Percentiles rank a stretch among this genome's conserved stretches.
Conservation (phyloP, 306 rosid species). For the Pyrus betulifolia region DNA sequence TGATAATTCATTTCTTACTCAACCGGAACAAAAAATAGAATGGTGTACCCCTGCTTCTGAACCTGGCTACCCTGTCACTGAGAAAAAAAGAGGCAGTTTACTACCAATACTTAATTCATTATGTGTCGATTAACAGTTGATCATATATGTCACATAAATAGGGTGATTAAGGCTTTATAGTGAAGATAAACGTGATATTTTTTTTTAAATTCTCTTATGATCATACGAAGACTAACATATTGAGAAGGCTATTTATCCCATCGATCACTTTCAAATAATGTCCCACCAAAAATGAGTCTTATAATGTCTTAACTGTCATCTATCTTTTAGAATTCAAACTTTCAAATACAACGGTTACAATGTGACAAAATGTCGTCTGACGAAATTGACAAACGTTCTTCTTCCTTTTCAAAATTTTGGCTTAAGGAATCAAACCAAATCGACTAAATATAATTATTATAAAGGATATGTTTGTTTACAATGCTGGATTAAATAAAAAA, state of each 20-base stretch:
- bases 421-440: background rate
- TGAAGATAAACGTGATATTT: no score
- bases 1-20: no score
- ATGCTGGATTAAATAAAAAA: background rate
- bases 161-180: no score
- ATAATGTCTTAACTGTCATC: background rate
- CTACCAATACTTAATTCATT: no score
- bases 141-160: no score
- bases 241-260: background rate
- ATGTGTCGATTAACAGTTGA: no score
- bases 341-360: conserved; percentile 26
- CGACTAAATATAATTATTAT: background rate
- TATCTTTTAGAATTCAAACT: conserved; percentile 8
- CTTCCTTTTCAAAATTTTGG: background rate
- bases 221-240: background rate
- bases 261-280: background rate
- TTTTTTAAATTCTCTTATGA: background rate
- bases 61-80: no score
- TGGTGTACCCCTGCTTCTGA: no score
- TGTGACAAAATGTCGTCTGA: background rate
- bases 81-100: no score
- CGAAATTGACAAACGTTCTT: conserved; percentile 1
- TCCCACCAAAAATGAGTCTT: background rate
- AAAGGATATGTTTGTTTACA: background rate
- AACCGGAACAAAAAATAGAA: no score